Evolutionary conservation across 2,329 filamentous ascomycete genomes (phyloP).

Genomic region (Colletotrichum cereale): DNA sequence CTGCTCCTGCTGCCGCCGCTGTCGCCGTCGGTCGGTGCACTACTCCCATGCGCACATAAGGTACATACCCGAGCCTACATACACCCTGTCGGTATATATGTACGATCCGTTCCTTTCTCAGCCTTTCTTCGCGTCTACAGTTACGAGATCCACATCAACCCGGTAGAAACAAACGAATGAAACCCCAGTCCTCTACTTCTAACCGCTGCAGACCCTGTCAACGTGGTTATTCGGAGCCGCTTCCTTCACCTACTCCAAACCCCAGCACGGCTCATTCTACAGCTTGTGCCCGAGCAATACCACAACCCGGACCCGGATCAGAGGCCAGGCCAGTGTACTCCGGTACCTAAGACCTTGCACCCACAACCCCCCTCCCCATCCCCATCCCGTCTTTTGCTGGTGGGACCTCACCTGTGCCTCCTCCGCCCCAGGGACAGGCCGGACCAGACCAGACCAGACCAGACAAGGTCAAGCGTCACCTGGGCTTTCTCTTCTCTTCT

Average conservation of each 20-base stretch:
- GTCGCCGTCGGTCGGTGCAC: slow-evolving; percentile 1
- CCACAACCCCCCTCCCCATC: slow-evolving; percentile 2
- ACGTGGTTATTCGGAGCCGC: slow-evolving; percentile 27
- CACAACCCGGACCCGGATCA: slow-evolving; percentile 10
- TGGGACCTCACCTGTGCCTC: slow-evolving; percentile 46
- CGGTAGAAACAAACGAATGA: slow-evolving; percentile 53
- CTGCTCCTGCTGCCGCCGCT: slow-evolving; percentile 13
- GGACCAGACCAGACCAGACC: slow-evolving; percentile 10
- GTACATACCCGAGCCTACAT: slow-evolving; percentile 15
- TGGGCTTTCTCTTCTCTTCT: slow-evolving; percentile 48
- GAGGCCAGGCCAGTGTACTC: slow-evolving; percentile 16
- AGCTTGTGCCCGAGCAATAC: slow-evolving; percentile 49
- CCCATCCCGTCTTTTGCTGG: slow-evolving; percentile 49
- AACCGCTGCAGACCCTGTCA: slow-evolving; percentile 51
- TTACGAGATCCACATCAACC: slow-evolving; percentile 40
- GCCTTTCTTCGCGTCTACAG: slow-evolving; percentile 40
- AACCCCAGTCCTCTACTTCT: slow-evolving; percentile 50
- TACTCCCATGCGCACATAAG: slow-evolving; percentile 12
- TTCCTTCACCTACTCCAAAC: slow-evolving; percentile 43
- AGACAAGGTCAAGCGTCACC: slow-evolving; percentile 38
- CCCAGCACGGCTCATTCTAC: slow-evolving; percentile 53
- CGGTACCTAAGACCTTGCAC: slow-evolving; percentile 28
- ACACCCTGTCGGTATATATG: slow-evolving; percentile 9
- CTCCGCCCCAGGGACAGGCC: slow-evolving; percentile 14
- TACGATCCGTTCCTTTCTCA: slow-evolving; percentile 4